phyloP scores from a whole-genome alignment of 1,284 basidiomycete genomes.

The Sanghuangporus sanghuang region DNA sequence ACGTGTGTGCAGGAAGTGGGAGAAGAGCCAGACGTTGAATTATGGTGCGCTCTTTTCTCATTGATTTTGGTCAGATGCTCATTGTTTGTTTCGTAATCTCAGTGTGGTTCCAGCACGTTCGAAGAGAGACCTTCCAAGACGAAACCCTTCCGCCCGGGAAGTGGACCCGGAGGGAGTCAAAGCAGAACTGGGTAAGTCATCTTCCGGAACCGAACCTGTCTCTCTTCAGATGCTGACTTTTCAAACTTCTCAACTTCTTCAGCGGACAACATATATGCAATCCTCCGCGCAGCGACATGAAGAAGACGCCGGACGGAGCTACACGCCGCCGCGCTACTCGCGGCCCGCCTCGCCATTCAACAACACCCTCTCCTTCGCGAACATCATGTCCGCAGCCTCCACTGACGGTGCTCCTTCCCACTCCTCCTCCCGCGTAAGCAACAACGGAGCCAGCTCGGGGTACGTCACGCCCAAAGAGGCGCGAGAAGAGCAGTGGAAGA shows the following conservation, averaged over 20 bases:
- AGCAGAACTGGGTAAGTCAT: slow-evolving; percentile 70
- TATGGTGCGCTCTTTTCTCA: slow-evolving; percentile 54
- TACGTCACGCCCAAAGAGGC: slow-evolving; percentile 74
- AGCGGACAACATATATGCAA: slow-evolving; percentile 58
- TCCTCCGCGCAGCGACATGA: slow-evolving; percentile 37
- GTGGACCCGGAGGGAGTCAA: slow-evolving; percentile 83
- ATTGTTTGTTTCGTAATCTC: slow-evolving; percentile 6
- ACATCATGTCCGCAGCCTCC: slow-evolving; percentile 5
- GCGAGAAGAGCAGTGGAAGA: slow-evolving; percentile 68
- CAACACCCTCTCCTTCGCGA: slow-evolving; percentile 16
- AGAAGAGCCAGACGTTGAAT: slow-evolving; percentile 81
- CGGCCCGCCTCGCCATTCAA: slow-evolving; percentile 26
- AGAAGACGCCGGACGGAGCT: slow-evolving; percentile 35
- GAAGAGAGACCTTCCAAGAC: slow-evolving; percentile 76
- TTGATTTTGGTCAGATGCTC: neutral
- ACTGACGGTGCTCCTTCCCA: slow-evolving; percentile 22
- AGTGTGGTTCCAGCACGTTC: slow-evolving; percentile 91
- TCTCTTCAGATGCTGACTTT: neutral
- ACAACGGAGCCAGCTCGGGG: slow-evolving; percentile 49
- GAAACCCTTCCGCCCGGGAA: slow-evolving; percentile 71
- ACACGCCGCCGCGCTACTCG: slow-evolving; percentile 29
- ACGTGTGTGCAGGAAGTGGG: slow-evolving; percentile 81
- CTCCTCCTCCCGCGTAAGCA: slow-evolving; percentile 44
- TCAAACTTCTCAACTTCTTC: neutral
- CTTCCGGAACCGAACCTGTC: neutral